Evolutionary conservation across 2,329 filamentous ascomycete genomes (phyloP).

Genomic region (Pestalotiopsis sp.): DNA sequence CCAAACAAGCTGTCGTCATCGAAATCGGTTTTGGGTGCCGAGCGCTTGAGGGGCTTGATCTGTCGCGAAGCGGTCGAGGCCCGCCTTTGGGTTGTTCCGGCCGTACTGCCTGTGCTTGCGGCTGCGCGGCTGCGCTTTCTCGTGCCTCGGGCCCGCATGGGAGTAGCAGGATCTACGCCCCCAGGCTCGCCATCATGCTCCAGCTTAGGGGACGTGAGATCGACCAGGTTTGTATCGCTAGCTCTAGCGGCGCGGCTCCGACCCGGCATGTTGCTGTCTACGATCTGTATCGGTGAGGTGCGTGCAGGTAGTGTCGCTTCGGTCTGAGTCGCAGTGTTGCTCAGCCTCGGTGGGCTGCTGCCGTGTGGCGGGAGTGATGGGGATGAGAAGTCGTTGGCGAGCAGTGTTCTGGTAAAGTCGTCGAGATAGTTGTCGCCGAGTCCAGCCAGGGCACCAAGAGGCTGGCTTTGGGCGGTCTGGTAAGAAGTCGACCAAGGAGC

Average conservation of each 20-base stretch:
- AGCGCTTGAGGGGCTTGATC: conserved; percentile 23
- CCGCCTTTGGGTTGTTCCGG: conserved; percentile 22
- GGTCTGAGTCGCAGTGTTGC: conserved; percentile 15
- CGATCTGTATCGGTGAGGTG: not conserved
- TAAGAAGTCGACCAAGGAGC: too few relatives aligned
- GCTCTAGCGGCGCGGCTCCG: not conserved
- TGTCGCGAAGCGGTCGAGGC: conserved; percentile 22
- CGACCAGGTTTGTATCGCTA: conserved; percentile 1
- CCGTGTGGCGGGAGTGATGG: conserved; percentile 31
- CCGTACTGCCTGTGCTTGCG: conserved; percentile 12
- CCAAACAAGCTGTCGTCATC: conserved; percentile 27
- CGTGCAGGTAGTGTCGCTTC: conserved; percentile 7
- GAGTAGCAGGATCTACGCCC: conserved; percentile 23
- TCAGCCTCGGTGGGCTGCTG: conserved; percentile 21
- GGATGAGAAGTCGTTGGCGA: conserved; percentile 30
- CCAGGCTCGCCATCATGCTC: conserved; percentile 17
- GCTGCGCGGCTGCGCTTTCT: conserved; percentile 21
- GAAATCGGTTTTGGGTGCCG: conserved; percentile 29
- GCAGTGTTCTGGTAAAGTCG: conserved; percentile 24
- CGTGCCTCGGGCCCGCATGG: conserved; percentile 23
- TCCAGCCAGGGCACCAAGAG: not conserved
- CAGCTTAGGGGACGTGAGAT: conserved; percentile 15
- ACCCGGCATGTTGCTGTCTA: not conserved
- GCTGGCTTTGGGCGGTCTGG: not conserved
- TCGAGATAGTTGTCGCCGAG: conserved; percentile 17